These are phyloP conservation scores for Fusarium sp. DNA, from an alignment of 2,329 filamentous ascomycete genomes.

Conservation along the genomic window DNA sequence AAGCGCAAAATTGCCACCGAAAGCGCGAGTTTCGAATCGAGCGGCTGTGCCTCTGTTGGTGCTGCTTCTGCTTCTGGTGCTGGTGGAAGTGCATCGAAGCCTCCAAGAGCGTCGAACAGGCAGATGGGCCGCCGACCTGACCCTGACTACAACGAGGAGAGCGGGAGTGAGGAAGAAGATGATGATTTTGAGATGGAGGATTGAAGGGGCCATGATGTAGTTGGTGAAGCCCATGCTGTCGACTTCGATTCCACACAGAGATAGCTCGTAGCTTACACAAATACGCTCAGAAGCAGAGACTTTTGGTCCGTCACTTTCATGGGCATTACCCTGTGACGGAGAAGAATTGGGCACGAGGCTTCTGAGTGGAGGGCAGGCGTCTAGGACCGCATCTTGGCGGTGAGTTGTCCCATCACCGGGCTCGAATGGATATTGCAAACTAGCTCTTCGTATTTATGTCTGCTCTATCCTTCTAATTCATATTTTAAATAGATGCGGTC, in stretches of 20 bases:
- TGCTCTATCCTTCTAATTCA: too few relatives aligned
- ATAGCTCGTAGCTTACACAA: not conserved
- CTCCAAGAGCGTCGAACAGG: not conserved
- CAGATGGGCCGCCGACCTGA: not conserved
- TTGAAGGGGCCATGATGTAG: not conserved
- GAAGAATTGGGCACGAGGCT: too few relatives aligned
- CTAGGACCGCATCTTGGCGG: too few relatives aligned
- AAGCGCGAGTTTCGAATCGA: conserved; percentile 39
- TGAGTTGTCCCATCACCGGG: too few relatives aligned
- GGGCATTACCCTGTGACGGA: too few relatives aligned
- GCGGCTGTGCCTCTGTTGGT: not conserved
- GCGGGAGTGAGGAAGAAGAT: not conserved
- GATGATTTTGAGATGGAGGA: not conserved
- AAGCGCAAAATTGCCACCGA: conserved; percentile 34
- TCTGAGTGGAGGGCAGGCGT: too few relatives aligned
- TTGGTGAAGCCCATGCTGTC: not conserved
- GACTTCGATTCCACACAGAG: not conserved
- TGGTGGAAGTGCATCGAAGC: not conserved
- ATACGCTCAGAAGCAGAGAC: not conserved
- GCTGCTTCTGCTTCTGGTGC: not conserved
- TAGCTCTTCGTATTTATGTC: too few relatives aligned
- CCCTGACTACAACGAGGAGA: not conserved
- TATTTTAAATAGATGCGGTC: too few relatives aligned
- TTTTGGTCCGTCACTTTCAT: not conserved
- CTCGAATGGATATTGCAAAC: too few relatives aligned